Evolutionary conservation across 139 green algal species (phyloP).

Genomic region (Chlorella sp.): DNA sequence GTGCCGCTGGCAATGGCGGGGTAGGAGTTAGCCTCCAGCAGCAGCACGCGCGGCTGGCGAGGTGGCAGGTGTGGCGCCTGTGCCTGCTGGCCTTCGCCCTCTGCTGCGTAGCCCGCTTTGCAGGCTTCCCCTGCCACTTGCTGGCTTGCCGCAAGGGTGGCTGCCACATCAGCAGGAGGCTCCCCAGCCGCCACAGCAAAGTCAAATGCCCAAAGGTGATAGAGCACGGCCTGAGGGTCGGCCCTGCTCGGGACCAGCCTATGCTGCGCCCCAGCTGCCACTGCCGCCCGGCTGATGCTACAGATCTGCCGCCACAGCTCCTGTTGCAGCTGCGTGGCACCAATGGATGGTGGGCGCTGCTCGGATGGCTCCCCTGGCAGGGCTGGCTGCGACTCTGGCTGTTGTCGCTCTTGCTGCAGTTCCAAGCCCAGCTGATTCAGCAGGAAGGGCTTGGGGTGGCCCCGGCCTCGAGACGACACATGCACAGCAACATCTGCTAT

Average conservation of each 20-base stretch:
- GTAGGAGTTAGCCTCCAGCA: neutral
- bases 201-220: slow-evolving; percentile 2
- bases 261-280: neutral
- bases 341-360: neutral
- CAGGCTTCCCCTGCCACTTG: too few relatives aligned
- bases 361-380: neutral
- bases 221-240: neutral
- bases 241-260: neutral
- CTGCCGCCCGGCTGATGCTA: neutral
- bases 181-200: neutral
- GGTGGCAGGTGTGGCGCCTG: neutral
- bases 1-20: slow-evolving; percentile 1
- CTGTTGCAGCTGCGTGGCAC: neutral
- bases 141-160: neutral
- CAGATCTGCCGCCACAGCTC: neutral
- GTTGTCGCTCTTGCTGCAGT: neutral
- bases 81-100: neutral
- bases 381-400: neutral
- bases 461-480: neutral
- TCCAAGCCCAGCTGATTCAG: neutral
- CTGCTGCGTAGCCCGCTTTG: neutral
- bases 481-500: neutral
- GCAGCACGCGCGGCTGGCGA: neutral
- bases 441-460: neutral
- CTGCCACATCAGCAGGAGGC: neutral